These are phyloP conservation scores for Hymenoscyphus albidus DNA, from an alignment of 2,329 filamentous ascomycete species.

Conservation along the genomic window DNA sequence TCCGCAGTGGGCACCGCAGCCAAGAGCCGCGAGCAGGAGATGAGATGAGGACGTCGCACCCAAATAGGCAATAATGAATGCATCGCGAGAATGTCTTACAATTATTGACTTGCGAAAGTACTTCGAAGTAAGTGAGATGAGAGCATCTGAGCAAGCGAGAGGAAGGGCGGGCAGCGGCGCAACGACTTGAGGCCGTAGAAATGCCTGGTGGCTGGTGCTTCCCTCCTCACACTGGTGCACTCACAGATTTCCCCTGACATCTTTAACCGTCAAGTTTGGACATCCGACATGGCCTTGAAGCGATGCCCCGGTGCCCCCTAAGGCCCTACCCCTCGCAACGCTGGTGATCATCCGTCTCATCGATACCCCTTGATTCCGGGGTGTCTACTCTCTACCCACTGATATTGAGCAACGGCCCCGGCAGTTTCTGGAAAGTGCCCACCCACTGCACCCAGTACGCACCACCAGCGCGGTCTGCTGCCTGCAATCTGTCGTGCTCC, in stretches of 20 bases:
- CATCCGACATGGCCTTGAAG: not conserved
- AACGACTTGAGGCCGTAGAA: not conserved
- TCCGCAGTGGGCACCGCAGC: not conserved
- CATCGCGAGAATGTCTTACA: conserved; percentile 13
- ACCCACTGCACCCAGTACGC: not conserved
- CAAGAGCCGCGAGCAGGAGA: not conserved
- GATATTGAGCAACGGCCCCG: conserved; percentile 10
- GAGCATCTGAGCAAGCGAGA: not conserved
- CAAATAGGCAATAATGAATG: conserved; percentile 15
- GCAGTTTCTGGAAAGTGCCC: conserved; percentile 12
- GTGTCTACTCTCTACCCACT: conserved; percentile 17
- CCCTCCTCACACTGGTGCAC: too few relatives aligned
- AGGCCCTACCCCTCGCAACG: not conserved
- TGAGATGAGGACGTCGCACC: conserved; percentile 10
- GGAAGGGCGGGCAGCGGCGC: not conserved
- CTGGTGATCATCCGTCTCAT: conserved; percentile 18
- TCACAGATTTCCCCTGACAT: too few relatives aligned
- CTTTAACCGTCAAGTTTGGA: not conserved
- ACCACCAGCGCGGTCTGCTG: not conserved
- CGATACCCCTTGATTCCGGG: conserved; percentile 1
- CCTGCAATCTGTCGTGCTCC: not conserved
- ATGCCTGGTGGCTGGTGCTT: not conserved
- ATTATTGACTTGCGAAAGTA: too few relatives aligned
- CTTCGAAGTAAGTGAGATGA: too few relatives aligned
- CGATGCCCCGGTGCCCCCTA: not conserved